Base-by-base conservation (phyloP, 2,329 filamentous ascomycete genomes). In the Rutstroemia sp. region DNA sequence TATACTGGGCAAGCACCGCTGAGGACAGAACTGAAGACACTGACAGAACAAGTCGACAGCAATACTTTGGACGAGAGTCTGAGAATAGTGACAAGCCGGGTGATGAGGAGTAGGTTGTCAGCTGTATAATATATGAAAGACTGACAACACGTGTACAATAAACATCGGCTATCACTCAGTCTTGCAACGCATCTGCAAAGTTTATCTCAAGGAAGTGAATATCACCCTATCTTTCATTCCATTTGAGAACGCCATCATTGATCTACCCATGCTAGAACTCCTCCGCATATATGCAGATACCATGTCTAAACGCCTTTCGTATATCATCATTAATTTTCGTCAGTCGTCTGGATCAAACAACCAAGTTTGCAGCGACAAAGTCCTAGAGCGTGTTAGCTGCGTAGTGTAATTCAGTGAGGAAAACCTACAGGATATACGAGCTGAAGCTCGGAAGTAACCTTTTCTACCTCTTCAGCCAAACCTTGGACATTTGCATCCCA, bases 401-500 rank as follows among this genome's bases (percentile, higher is more conserved):
- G 34, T 7, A 23, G 6, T 5, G 21, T 7, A 14, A 14, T n/a
- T 8, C 46, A 23, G 4, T 6, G 3, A 34, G 14, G n/a, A 17
- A 39, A 8, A 73, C 78, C 71, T 69, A 83, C 87, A 21, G 94
- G 91, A 70, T 92, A 90, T 68, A 89, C 83, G 61, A 83, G 83
- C 70, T 94, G 87, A 62, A 97, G 78, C 63, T 86, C 81, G 45
- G 89, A 90, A 16, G 89, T 89, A 59, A 95, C 84, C 63, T 85
- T 87, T 73, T 96, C 92, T 5, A 96, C 88, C 69, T 95, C 89
- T 71, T 97, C 91, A 2, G 92, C 86, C 56, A 97, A 71, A 27
- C 84, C 85, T 69, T 92, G 86, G 19, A 97, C 89, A 64, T 95
- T 95, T 34, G 82, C 79, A 71, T 97, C 92, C 92, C 92, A 97